Conservation (phyloP, 148 eudicot genomes). For the Beta vulgaris region DNA sequence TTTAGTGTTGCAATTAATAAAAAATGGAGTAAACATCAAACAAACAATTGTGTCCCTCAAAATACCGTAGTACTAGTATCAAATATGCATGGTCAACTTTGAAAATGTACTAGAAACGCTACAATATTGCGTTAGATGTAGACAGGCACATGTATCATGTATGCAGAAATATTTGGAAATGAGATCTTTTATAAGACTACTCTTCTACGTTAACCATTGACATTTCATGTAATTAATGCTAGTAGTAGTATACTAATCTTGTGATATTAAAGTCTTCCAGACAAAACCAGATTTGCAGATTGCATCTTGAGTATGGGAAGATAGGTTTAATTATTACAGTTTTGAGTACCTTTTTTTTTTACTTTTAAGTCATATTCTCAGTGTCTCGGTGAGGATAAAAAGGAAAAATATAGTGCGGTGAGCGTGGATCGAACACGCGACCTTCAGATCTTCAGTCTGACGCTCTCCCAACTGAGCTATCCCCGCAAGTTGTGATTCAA, state of each 20-base stretch:
- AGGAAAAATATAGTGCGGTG: constrained; percentile 29
- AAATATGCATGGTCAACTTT: constrained; percentile 12
- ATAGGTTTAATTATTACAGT: not conserved
- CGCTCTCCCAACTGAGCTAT: constrained; percentile 49
- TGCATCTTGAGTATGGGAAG: not conserved
- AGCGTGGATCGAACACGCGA: constrained; percentile 99
- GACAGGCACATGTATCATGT: not conserved
- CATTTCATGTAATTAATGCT: not conserved
- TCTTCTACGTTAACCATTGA: not conserved
- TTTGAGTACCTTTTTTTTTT: no score
- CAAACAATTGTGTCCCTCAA: no score
- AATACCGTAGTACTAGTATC: no score
- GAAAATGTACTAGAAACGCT: not conserved
- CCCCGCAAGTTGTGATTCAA: constrained; percentile 12
- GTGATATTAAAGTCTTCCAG: no score
- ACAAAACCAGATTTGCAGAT: not conserved
- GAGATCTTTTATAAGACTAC: not conserved
- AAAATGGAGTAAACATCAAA: no score
- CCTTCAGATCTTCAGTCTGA: constrained; percentile 62
- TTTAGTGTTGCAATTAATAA: no score
- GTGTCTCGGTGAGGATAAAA: not conserved
- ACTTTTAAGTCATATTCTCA: not conserved
- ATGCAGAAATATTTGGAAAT: not conserved
- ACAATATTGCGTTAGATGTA: not conserved
- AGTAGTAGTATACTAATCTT: no score